Base-by-base conservation (phyloP, 1,284 basidiomycete species). In the Heliocybe sulcata region DNA sequence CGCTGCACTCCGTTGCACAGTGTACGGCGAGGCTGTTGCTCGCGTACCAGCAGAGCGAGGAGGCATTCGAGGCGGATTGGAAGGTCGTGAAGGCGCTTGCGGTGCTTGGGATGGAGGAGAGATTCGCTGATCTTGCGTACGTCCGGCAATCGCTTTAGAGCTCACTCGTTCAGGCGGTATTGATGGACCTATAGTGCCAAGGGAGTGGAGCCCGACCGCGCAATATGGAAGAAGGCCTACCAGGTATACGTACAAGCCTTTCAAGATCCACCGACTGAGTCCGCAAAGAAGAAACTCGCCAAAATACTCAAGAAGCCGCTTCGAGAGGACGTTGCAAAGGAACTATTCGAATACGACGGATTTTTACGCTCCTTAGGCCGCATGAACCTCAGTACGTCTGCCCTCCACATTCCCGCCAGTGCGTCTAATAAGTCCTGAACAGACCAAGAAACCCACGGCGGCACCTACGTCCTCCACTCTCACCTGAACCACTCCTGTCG, bases 391-490 rank as follows among this genome's bases (percentile, higher is more conserved):
- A 95, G 88, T 90, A 56, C 56, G 82, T 74, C 48, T 45, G 8
- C 6, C n/a, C 38, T 8, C 19, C 12, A 20, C 45, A 51, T 48
- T 26, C 53, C 42, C 38, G 53, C 45, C 29, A 25, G 53, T 4
- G 20, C 14, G 20, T 33, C 25, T 55, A 8, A 6, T 52, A 20
- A 6, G 29, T 54, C 54, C 19, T 12, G 38, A 14, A 2, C 59
- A 90, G 87, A 94, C 66, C 75, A 92, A 56, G 93, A 95, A 69
- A 82, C 85, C 2, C 90, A 92, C 58, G 93, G 93, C 3, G 93
- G 92, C 1, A 73, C 95, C 10, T 95, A 94, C 69, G 77, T 80
- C 6, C 77, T 96, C 9, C 92, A 96, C 68, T 88, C 90, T 1
- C 91, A 94, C 65, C 67, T 95, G 38, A 95, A 95, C 69, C 93